Conservation (phyloP, 129 eudicot species). For the Heracleum sosnowskyi region DNA sequence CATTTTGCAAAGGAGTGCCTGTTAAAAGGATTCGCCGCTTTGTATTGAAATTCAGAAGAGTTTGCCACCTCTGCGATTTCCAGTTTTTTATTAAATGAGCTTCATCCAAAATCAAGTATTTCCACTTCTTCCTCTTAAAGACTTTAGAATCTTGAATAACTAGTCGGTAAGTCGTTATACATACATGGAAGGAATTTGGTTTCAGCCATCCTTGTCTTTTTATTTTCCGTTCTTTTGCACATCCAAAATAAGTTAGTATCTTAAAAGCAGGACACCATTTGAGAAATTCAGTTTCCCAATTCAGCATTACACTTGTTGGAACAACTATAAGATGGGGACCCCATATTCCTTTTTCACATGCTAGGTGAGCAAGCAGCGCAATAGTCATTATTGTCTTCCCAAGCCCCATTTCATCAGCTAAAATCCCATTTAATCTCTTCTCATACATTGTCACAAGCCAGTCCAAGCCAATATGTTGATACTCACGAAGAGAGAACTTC, state of each 20-base stretch:
- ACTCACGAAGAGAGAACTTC: slow-evolving; percentile 91
- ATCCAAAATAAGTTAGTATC: slow-evolving; percentile 93
- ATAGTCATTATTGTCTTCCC: slow-evolving; percentile 99
- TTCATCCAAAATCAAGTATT: slow-evolving; percentile 89
- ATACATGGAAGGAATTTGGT: slow-evolving; percentile 78
- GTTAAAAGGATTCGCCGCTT: slow-evolving; percentile 89
- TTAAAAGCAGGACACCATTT: slow-evolving; percentile 99
- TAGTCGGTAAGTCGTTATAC: slow-evolving; percentile 90
- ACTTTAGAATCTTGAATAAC: slow-evolving; percentile 94
- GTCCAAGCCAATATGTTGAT: slow-evolving; percentile 95
- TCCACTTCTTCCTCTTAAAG: slow-evolving; percentile 97
- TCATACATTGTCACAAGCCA: slow-evolving; percentile 99
- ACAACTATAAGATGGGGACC: slow-evolving; percentile 99
- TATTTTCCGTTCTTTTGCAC: slow-evolving; percentile 84
- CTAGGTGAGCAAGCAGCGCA: slow-evolving; percentile 91
- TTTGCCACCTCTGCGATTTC: slow-evolving; percentile 99
- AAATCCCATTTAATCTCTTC: slow-evolving; percentile 84
- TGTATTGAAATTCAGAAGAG: slow-evolving; percentile 84
- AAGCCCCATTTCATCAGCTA: slow-evolving; percentile 99
- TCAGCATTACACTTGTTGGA: slow-evolving; percentile 99
- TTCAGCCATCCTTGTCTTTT: slow-evolving; percentile 99
- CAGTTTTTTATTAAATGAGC: slow-evolving; percentile 97
- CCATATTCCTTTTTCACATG: slow-evolving; percentile 99
- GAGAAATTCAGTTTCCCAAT: slow-evolving; percentile 99
- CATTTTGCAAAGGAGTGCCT: slow-evolving; percentile 95